Conservation (phyloP, 805 yeast species). For the Starmerella floris region DNA sequence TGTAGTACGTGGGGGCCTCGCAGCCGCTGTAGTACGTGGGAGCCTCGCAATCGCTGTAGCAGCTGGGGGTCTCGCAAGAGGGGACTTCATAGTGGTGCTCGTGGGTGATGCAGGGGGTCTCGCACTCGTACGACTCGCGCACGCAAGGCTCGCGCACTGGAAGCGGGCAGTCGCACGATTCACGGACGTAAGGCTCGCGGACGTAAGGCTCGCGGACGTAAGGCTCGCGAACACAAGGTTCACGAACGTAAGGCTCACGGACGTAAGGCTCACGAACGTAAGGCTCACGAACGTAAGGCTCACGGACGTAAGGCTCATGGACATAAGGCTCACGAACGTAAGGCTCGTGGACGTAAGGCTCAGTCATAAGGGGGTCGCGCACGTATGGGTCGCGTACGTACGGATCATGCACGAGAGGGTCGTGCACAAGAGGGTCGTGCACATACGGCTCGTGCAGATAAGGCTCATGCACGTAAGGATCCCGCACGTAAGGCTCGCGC, state of each 20-base stretch:
- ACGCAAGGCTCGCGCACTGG: not conserved
- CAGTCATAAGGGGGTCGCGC: no score
- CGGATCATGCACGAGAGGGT: not conserved
- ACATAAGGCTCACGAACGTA: not conserved
- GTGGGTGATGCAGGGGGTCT: not conserved
- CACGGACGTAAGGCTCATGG: not conserved
- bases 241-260: not conserved
- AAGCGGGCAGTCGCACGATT: not conserved
- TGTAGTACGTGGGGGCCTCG: not conserved
- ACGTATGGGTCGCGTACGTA: not conserved
- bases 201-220: slow-evolving; percentile 1
- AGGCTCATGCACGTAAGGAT: not conserved
- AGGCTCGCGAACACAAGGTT: not conserved
- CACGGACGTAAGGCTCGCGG: not conserved
- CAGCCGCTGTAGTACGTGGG: not conserved
- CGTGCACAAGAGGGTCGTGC: not conserved
- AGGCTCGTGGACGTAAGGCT: not conserved
- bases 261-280: not conserved
- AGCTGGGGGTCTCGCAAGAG: not conserved
- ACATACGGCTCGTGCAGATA: not conserved
- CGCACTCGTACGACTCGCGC: not conserved
- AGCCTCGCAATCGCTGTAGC: not conserved
- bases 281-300: not conserved
- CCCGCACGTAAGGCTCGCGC: not conserved
- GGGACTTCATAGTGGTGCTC: not conserved